phyloP scores from a whole-genome alignment of 176 grass and related monocot genomes.

The Carex kokanica region DNA sequence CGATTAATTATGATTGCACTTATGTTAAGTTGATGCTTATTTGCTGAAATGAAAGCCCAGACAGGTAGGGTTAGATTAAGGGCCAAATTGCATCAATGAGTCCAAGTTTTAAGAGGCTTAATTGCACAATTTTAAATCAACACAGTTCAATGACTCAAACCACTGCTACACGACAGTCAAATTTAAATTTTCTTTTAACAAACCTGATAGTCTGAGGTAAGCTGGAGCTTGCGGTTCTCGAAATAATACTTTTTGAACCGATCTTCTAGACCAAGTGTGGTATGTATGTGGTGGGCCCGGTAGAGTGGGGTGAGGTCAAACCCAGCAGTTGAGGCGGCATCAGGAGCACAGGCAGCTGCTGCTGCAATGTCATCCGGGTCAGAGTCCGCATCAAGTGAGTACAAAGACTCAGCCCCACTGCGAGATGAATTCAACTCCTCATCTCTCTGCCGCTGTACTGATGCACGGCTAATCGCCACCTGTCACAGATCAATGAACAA shows the following conservation, averaged over 20 bases:
- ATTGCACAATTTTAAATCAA: background rate
- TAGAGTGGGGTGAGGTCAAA: slow-evolving; percentile 96
- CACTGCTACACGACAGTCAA: background rate
- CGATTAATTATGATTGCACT: background rate
- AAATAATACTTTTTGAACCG: slow-evolving; percentile 91
- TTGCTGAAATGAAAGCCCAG: background rate
- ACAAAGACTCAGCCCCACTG: slow-evolving; percentile 57
- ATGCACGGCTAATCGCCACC: slow-evolving; percentile 85
- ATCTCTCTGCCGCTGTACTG: slow-evolving; percentile 75
- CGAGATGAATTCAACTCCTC: slow-evolving; percentile 85
- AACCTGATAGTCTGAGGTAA: slow-evolving; percentile 77
- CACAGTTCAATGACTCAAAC: background rate
- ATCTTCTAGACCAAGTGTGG: slow-evolving; percentile 67
- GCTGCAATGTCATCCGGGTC: slow-evolving; percentile 75
- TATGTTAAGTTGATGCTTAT: background rate
- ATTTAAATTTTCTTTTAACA: background rate
- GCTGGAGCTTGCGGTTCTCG: slow-evolving; percentile 96
- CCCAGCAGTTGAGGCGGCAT: slow-evolving; percentile 40
- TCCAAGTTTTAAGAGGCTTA: background rate
- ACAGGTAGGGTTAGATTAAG: background rate
- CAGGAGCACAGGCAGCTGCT: slow-evolving; percentile 40
- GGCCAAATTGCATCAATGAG: background rate
- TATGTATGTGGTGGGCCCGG: slow-evolving; percentile 87
- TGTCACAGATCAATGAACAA: slow-evolving; percentile 15
- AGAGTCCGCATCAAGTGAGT: slow-evolving; percentile 68